Evolutionary conservation across 306 rosid species (phyloP).

Genomic region (Citrullus amarus): DNA sequence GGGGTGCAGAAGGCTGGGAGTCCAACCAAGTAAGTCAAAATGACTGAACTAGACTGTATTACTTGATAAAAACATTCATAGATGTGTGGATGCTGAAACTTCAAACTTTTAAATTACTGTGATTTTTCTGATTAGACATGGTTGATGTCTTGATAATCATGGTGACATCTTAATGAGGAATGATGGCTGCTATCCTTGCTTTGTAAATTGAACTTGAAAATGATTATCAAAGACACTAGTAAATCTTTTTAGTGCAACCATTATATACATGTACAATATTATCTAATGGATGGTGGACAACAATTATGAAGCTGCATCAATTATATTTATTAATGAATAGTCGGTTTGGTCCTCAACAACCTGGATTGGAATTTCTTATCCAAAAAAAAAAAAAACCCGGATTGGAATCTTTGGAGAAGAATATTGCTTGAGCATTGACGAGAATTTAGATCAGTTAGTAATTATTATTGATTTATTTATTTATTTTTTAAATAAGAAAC

Average conservation of each 20-base stretch:
- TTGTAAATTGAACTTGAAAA: background rate
- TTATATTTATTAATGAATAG: background rate
- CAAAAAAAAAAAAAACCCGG: background rate
- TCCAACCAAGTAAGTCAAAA: constrained; percentile 55
- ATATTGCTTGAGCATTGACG: background rate
- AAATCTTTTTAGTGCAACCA: background rate
- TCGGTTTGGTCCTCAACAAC: background rate
- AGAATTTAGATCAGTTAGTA: background rate
- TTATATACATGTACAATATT: background rate
- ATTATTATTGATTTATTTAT: background rate
- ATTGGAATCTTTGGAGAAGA: background rate
- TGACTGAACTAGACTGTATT: background rate
- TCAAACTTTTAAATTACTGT: background rate
- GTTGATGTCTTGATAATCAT: background rate
- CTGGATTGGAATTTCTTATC: background rate
- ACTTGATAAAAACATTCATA: background rate
- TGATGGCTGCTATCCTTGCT: background rate
- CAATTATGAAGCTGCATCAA: background rate
- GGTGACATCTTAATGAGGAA: background rate
- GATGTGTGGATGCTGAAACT: background rate
- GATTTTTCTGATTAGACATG: background rate
- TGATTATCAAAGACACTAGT: background rate
- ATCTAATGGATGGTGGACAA: background rate
- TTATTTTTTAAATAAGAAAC: too few relatives aligned
- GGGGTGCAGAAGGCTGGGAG: constrained; percentile 79